Evolutionary conservation across 345 rosid species (phyloP), one percentile per base, ranked within the genome.

Genomic region (Toxicodendron radicans): DNA sequence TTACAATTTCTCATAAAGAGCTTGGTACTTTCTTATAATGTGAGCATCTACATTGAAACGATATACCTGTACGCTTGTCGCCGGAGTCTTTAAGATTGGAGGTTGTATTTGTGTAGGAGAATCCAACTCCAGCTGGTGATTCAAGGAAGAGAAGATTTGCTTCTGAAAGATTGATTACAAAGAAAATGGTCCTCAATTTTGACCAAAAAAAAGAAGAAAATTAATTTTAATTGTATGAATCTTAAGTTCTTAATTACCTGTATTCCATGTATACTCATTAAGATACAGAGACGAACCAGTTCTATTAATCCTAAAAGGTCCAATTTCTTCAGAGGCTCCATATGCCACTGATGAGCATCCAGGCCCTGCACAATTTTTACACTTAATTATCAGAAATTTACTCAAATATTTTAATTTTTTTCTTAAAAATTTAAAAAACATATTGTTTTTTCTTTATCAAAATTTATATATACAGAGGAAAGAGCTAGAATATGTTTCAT

Each of bases 261-360:
- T 72, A 43, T 16, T 72, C 75, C 75, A 72, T 38, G 75, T 79
- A 73, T 86, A 83, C 61, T 86, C 79, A 79, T 91, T 95, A 57
- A 87, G 80, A 70, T 84, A 87, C 35, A 95, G 93, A 66, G 80
- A 86, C 10, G 88, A 87, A 54, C 88, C 88, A 3, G 87, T 87
- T 83, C 71, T 83, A 58, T 90, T 85, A 64, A 95, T 85, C 76
- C 97, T 82, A 79, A 93, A 93, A 1, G 99, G 99, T 32, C 99
- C 99, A 68, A 95, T 87, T 79, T 95, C 99, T 79, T 92, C 99
- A 0, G 97, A 91, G 51, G 99, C 99, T 70, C 99, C 99, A 75
- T 91, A 95, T 51, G 96, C 99, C 45, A 95, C 82, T 0, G 99
- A 95, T 11, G 99, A 95, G 76, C 99, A 95, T 10, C 99, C 99